Evolutionary conservation across 2,329 filamentous ascomycete genomes (phyloP), one percentile per base, ranked within the genome.

Genomic region (Hymenoscyphus albidus): DNA sequence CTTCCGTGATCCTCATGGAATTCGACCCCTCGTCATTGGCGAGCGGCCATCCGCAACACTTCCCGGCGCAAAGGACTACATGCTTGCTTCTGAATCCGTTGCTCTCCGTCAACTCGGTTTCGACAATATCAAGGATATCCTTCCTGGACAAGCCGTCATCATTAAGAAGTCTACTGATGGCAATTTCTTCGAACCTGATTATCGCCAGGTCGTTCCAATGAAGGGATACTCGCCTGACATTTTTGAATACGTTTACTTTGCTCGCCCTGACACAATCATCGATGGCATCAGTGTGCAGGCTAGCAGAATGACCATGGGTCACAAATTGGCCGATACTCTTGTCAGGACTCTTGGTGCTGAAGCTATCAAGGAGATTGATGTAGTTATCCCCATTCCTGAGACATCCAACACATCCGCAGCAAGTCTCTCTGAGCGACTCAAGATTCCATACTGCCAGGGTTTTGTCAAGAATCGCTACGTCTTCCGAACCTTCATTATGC

Each of bases 391-490:
- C 0, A 90, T 96, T 65, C 90, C 90, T 0, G 90, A 93, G 76
- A 96, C 93, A 0, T 89, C 88, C 55, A 93, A 93, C 68, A 93
- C 90, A 0, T 89, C 92, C 1, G 92, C 93, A 2, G 86, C 90
- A 9, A 86, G 85, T 58, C 84, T 96, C 32, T 89, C 92, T n/a
- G 85, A 88, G 72, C 82, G 85, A 51, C 82, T 97, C 18, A 84
- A 87, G 70, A 93, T 92, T 75, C 90, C 90, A 1, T 92, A 90
- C 73, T 88, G 85, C 65, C 90, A 91, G 74, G 93, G 88, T 2
- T 94, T 96, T 72, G 88, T 96, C 69, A 96, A 95, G 82, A 96
- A 96, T 77, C 85, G 91, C 61, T 96, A 96, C 76, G 89, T 96
- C 66, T 93, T 92, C 82, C 85, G 92, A 59, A 96, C 92, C 0